These are phyloP conservation scores for Pneumocystis jirovecii DNA, from an alignment of 1,139 yeast genomes.

Conservation along the genomic window DNA sequence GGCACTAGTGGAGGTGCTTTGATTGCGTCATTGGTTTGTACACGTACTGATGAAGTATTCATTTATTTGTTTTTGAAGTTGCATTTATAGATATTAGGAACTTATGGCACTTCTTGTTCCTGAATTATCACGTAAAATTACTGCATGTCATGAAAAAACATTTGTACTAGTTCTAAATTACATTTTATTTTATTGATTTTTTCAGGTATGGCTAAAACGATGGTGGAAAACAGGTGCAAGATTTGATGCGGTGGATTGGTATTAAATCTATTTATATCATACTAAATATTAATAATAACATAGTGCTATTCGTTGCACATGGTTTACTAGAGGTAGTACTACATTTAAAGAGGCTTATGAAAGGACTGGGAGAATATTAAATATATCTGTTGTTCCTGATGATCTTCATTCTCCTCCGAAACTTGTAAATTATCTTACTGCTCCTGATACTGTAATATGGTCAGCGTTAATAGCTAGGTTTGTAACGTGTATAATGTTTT, in stretches of 20 bases:
- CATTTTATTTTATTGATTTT: conserved; percentile 18
- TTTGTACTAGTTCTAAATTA: neutral
- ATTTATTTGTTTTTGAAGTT: neutral
- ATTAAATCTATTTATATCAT: neutral
- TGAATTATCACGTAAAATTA: conserved; percentile 46
- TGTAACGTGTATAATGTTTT: conserved; percentile 19
- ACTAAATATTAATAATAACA: neutral
- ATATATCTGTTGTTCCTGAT: conserved; percentile 66
- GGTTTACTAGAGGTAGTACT: conserved; percentile 58
- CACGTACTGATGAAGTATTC: conserved; percentile 41
- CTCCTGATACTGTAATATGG: conserved; percentile 77
- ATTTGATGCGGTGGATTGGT: conserved; percentile 58
- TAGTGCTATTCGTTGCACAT: conserved; percentile 42
- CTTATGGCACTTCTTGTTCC: conserved; percentile 43
- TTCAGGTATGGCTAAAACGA: conserved; percentile 39
- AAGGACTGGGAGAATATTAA: conserved; percentile 54
- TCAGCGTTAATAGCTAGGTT: conserved; percentile 61
- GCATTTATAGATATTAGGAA: conserved; percentile 25
- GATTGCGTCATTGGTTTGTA: conserved; percentile 61
- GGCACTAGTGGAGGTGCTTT: conserved; percentile 78
- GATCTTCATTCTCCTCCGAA: conserved; percentile 75
- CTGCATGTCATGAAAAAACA: conserved; percentile 48
- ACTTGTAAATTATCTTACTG: conserved; percentile 58
- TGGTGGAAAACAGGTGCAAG: conserved; percentile 68
- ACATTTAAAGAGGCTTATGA: conserved; percentile 59